Percentiles rank a stretch among this genome's conserved stretches.
Evolutionary conservation across 208 protist genomes (phyloP).

Genomic region (Phytomonas sp.): DNA sequence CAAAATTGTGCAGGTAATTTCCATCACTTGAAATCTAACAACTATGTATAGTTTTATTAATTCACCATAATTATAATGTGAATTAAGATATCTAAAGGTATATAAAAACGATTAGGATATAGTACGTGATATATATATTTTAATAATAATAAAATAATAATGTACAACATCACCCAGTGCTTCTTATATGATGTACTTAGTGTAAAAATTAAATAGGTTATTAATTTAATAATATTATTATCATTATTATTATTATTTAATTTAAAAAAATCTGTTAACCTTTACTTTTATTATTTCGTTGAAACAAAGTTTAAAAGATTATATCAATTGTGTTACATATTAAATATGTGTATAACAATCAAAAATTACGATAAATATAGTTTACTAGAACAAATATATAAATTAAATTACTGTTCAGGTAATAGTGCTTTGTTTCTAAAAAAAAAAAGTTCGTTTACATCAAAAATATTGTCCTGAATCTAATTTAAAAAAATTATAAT

Average conservation of each 20-base stretch:
- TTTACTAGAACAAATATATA: background rate
- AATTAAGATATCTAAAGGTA: background rate
- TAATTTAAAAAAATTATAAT: too few species aligned
- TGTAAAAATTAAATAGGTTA: too few species aligned
- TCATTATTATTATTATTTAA: slow-evolving; percentile 1
- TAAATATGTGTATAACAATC: background rate
- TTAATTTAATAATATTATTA: background rate
- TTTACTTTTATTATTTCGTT: slow-evolving; percentile 2
- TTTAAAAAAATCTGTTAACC: background rate
- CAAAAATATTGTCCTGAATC: too few species aligned
- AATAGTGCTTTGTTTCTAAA: too few species aligned
- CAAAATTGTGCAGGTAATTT: slow-evolving; percentile 16
- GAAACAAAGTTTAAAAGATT: background rate
- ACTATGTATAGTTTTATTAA: background rate
- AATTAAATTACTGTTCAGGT: too few species aligned
- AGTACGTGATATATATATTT: too few species aligned
- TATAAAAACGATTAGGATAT: background rate
- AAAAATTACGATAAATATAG: background rate
- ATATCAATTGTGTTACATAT: background rate
- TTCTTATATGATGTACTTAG: too few species aligned
- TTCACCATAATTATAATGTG: background rate
- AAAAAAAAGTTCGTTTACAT: too few species aligned
- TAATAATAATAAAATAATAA: too few species aligned
- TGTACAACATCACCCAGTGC: too few species aligned
- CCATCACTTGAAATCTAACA: background rate